A percentile compares a stretch with the other conserved stretches of the same genome.
These are phyloP conservation scores for Salix arbutifolia DNA, from an alignment of 345 rosid species.

Conservation along the genomic window DNA sequence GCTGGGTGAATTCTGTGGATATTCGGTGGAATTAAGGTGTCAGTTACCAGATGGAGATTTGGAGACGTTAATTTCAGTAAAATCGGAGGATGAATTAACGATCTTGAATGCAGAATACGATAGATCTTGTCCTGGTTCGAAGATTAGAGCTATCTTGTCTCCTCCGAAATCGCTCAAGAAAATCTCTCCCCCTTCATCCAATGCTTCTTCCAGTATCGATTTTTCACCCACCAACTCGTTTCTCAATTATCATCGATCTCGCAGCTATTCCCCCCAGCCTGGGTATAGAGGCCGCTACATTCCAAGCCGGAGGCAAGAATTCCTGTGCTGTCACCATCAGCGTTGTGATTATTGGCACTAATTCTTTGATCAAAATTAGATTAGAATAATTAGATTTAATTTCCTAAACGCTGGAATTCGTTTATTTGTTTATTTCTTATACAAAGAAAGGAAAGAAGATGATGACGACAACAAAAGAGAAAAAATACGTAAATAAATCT, in stretches of 20 bases:
- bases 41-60: slow-evolving; percentile 73
- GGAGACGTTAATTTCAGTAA: slow-evolving; percentile 70
- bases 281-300: slow-evolving; percentile 20
- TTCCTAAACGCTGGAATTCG: not conserved
- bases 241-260: slow-evolving; percentile 6
- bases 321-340: slow-evolving; percentile 13
- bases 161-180: slow-evolving; percentile 36
- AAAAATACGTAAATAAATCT: not conserved
- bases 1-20: slow-evolving; percentile 55
- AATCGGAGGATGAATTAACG: slow-evolving; percentile 69
- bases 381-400: not conserved
- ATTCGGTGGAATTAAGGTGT: slow-evolving; percentile 55
- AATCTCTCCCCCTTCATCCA: slow-evolving; percentile 45
- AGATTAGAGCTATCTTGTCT: slow-evolving; percentile 25
- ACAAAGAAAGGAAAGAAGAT: not conserved
- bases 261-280: slow-evolving; percentile 23
- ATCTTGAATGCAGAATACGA: slow-evolving; percentile 33
- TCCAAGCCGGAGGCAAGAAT: slow-evolving; percentile 24
- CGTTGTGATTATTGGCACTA: slow-evolving; percentile 23
- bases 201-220: slow-evolving; percentile 35
- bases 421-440: not conserved
- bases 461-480: not conserved
- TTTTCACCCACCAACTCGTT: slow-evolving; percentile 19
- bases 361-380: not conserved
- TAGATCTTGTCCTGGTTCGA: slow-evolving; percentile 12